phyloP scores from a whole-genome alignment of 2,329 filamentous ascomycete genomes.

The Lasiodiplodia sp. region DNA sequence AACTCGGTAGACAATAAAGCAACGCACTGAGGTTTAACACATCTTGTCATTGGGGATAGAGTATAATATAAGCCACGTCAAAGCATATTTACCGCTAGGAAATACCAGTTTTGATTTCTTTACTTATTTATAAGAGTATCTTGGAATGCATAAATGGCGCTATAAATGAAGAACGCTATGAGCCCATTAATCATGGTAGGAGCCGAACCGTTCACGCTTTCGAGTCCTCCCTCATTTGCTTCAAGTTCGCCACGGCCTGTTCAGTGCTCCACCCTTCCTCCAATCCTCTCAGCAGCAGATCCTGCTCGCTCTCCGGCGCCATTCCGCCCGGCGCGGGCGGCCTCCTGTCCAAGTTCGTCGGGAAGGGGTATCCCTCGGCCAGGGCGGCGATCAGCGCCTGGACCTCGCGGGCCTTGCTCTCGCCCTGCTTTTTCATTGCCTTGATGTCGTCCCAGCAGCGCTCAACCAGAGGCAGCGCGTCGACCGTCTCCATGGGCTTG shows the following conservation, averaged over 20 bases:
- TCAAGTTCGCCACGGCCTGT: constrained; percentile 52
- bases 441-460: constrained; percentile 53
- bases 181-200: background rate
- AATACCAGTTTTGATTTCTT: too few species aligned
- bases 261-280: constrained; percentile 50
- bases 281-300: constrained; percentile 57
- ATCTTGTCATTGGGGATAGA: too few species aligned
- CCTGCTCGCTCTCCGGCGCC: constrained; percentile 67
- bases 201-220: constrained; percentile 18
- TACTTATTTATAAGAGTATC: background rate
- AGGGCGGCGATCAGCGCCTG: constrained; percentile 59
- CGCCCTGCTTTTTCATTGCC: constrained; percentile 46
- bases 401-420: constrained; percentile 49
- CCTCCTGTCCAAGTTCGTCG: constrained; percentile 66
- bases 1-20: too few species aligned
- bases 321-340: constrained; percentile 64
- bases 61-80: too few species aligned
- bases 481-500: constrained; percentile 69
- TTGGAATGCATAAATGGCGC: background rate
- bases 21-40: too few species aligned
- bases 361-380: constrained; percentile 68
- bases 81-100: too few species aligned
- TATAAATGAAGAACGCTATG: background rate
- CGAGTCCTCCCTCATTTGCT: constrained; percentile 48
- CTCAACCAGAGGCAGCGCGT: constrained; percentile 59